phyloP scores from a whole-genome alignment of 257 asterid genomes.

The Catharanthus roseus region DNA sequence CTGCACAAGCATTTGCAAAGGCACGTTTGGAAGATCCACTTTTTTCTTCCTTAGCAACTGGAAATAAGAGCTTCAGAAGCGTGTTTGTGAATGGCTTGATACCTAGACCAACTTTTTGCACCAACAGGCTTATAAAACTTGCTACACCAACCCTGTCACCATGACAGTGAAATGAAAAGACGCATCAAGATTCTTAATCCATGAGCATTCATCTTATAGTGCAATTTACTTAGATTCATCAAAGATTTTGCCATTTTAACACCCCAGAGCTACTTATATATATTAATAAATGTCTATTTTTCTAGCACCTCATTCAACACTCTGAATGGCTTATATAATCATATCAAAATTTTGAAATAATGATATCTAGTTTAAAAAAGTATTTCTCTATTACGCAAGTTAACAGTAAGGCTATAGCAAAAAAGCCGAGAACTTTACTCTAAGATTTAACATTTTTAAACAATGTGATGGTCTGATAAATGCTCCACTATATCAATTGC shows the following conservation, averaged over 20 bases:
- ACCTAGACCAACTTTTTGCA: constrained; percentile 75
- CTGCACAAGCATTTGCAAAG: constrained; percentile 91
- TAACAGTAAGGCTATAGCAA: not conserved
- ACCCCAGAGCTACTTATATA: not conserved
- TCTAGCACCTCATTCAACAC: too few relatives aligned
- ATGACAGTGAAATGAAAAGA: constrained; percentile 18
- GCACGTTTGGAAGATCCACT: constrained; percentile 83
- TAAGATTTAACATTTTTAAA: not conserved
- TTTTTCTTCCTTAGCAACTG: constrained; percentile 84
- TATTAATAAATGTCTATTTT: too few relatives aligned
- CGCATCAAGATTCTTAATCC: not conserved
- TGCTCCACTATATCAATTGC: not conserved
- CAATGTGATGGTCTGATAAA: not conserved
- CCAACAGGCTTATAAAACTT: constrained; percentile 65
- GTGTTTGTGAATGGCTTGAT: constrained; percentile 75
- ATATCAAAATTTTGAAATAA: not conserved
- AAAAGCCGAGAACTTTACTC: not conserved
- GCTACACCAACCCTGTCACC: constrained; percentile 89
- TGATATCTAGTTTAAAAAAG: not conserved
- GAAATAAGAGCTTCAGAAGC: constrained; percentile 81
- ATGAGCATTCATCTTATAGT: not conserved
- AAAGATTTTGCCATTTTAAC: not conserved
- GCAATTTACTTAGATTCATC: not conserved
- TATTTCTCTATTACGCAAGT: not conserved
- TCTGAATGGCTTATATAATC: too few relatives aligned